These are phyloP conservation scores for Monilinia fructicola DNA, from an alignment of 2,329 filamentous ascomycete species.

Conservation along the genomic window DNA sequence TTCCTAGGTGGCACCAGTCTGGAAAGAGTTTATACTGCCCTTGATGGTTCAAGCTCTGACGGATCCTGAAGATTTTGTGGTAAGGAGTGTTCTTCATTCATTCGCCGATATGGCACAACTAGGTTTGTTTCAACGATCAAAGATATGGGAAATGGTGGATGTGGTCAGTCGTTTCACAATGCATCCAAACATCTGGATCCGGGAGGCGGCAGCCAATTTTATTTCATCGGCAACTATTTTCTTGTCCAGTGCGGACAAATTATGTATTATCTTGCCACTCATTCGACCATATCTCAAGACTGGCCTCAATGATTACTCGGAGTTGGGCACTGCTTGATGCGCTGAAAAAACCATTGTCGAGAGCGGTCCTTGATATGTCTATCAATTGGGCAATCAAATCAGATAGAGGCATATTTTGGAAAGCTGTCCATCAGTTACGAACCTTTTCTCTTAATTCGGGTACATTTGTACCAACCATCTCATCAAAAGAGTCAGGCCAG, in stretches of 20 bases:
- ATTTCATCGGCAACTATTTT: constrained; percentile 73
- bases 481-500: constrained; percentile 55
- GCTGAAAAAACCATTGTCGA: constrained; percentile 76
- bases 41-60: constrained; percentile 94
- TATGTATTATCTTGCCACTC: constrained; percentile 79
- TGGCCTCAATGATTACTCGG: constrained; percentile 65
- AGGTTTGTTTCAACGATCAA: constrained; percentile 80
- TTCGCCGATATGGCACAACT: constrained; percentile 85
- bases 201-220: constrained; percentile 84
- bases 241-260: constrained; percentile 74
- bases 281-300: constrained; percentile 80
- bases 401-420: constrained; percentile 87
- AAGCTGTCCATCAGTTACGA: constrained; percentile 66
- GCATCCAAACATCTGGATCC: constrained; percentile 94
- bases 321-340: constrained; percentile 73
- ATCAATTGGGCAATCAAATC: constrained; percentile 80
- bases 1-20: constrained; percentile 87
- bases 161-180: constrained; percentile 81
- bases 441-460: constrained; percentile 66
- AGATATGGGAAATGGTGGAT: constrained; percentile 84
- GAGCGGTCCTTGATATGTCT: constrained; percentile 80
- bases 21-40: constrained; percentile 94
- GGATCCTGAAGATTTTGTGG: constrained; percentile 89
- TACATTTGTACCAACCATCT: constrained; percentile 52
- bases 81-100: constrained; percentile 85